phyloP scores from a whole-genome alignment of 2,329 filamentous ascomycete species.

The Canariomyces notabilis region DNA sequence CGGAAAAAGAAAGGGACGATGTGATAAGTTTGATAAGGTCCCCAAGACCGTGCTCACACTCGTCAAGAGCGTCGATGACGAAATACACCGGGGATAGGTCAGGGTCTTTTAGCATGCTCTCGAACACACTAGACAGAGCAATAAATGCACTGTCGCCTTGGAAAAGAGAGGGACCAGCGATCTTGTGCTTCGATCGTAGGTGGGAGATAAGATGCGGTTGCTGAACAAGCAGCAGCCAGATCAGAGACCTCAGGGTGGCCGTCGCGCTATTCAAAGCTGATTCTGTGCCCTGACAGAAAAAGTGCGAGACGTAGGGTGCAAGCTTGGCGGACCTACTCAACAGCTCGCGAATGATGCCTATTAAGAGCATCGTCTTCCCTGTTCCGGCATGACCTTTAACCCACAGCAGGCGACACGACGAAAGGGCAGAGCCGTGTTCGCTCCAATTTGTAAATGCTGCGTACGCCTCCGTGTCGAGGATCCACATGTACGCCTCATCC shows the following conservation, averaged over 20 bases:
- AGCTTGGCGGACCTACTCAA: slow-evolving; percentile 7
- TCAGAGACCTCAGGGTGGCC: slow-evolving; percentile 18
- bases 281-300: slow-evolving; percentile 21
- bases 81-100: slow-evolving; percentile 13
- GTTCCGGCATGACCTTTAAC: slow-evolving; percentile 21
- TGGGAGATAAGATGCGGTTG: no score
- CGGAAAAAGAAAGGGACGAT: no score
- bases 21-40: slow-evolving; percentile 13
- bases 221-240: no score
- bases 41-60: slow-evolving; percentile 12
- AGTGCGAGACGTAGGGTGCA: slow-evolving; percentile 13
- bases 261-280: slow-evolving; percentile 17
- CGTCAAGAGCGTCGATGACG: slow-evolving; percentile 14
- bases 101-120: slow-evolving; percentile 17
- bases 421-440: slow-evolving; percentile 2
- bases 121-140: slow-evolving; percentile 14
- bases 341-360: slow-evolving; percentile 20
- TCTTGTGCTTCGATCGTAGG: no score
- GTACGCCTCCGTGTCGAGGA: slow-evolving; percentile 15
- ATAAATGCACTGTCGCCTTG: no score
- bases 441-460: slow-evolving; percentile 6
- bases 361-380: slow-evolving; percentile 22
- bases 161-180: no score
- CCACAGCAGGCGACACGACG: slow-evolving; percentile 17
- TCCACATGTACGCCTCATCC: slow-evolving; percentile 17